These are phyloP conservation scores for Barnettozyma sucrosica DNA, from an alignment of 805 yeast genomes.

Conservation along the genomic window DNA sequence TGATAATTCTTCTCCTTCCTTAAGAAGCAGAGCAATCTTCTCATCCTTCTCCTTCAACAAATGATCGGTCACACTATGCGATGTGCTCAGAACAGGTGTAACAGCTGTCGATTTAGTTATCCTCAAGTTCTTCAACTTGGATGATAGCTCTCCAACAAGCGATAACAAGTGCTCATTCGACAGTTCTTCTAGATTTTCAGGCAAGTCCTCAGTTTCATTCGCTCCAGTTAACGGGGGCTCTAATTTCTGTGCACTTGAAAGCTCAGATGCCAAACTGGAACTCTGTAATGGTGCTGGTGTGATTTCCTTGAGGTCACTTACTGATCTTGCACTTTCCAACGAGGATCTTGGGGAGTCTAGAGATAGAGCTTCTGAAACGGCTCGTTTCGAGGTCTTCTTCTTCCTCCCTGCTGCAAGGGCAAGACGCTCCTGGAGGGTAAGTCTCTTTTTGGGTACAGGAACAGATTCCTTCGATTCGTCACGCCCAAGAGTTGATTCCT, in stretches of 20 bases:
- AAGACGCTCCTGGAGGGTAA: slow-evolving; percentile 78
- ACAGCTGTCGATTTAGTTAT: not conserved
- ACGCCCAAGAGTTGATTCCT: not conserved
- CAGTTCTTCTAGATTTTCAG: slow-evolving; percentile 9
- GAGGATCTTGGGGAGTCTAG: slow-evolving; percentile 4
- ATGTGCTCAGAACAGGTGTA: not conserved
- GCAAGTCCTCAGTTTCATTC: not conserved
- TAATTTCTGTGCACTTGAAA: not conserved
- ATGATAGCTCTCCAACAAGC: slow-evolving; percentile 14
- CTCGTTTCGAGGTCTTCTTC: slow-evolving; percentile 15
- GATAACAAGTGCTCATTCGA: slow-evolving; percentile 14
- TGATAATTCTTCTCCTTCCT: slow-evolving; percentile 72
- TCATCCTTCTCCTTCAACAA: slow-evolving; percentile 40
- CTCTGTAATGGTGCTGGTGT: not conserved
- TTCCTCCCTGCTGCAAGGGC: slow-evolving; percentile 64
- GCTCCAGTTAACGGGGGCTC: not conserved
- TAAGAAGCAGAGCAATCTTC: slow-evolving; percentile 57
- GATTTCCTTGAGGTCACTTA: not conserved
- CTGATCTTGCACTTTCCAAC: slow-evolving; percentile 4
- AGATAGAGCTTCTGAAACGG: not conserved
- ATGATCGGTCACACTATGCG: slow-evolving; percentile 24
- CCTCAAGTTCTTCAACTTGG: slow-evolving; percentile 10
- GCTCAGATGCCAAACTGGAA: not conserved
- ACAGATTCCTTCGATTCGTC: slow-evolving; percentile 1
- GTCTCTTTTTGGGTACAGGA: slow-evolving; percentile 43